Evolutionary conservation across 805 yeast genomes (phyloP).

Genomic region (Metschnikowia lachancei): DNA sequence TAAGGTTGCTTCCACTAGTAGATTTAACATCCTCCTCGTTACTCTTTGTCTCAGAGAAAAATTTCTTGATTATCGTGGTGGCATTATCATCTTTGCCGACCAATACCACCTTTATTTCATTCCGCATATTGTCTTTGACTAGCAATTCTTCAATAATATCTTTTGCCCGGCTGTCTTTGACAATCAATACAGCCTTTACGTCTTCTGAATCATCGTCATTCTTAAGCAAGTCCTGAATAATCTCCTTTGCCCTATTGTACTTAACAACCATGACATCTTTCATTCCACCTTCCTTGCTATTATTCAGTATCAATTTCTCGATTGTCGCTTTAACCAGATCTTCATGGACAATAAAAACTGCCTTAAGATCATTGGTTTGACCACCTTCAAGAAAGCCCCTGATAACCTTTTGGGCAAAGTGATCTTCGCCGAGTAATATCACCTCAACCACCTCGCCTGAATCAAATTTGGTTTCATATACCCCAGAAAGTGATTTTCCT

Average conservation of each 20-base stretch:
- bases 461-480: too few relatives aligned
- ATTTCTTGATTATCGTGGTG: too few relatives aligned
- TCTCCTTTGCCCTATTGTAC: not conserved
- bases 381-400: not conserved
- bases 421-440: not conserved
- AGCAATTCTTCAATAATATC: not conserved
- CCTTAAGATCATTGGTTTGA: not conserved
- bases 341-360: constrained; percentile 1
- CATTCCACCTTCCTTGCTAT: not conserved
- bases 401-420: not conserved
- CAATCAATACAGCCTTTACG: not conserved
- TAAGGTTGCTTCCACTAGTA: too few relatives aligned
- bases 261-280: not conserved
- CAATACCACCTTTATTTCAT: not conserved
- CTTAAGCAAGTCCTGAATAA: not conserved
- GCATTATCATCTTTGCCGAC: too few relatives aligned
- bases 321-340: not conserved
- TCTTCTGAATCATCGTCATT: not conserved
- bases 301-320: not conserved
- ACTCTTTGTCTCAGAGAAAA: too few relatives aligned
- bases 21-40: too few relatives aligned
- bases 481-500: not conserved
- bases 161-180: not conserved
- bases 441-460: not conserved
- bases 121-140: not conserved